Conservation (phyloP, 2,329 filamentous ascomycete species). For the Hypoxylon sp. region DNA sequence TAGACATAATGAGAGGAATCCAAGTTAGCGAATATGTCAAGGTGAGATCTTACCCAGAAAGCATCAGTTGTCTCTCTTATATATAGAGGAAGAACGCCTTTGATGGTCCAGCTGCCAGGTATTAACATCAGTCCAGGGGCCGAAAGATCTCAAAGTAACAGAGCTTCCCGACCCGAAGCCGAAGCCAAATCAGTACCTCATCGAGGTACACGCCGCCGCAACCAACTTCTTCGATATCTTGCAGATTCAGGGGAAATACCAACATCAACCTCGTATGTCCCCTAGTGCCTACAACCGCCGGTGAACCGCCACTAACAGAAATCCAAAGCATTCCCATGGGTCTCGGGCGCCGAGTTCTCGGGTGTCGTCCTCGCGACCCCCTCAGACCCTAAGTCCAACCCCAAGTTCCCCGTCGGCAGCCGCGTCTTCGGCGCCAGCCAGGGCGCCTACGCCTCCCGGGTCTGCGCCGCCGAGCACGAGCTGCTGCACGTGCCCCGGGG, state of each 20-base stretch:
- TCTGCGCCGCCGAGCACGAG: slow-evolving; percentile 73
- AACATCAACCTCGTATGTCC: slow-evolving; percentile 78
- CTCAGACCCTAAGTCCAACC: slow-evolving; percentile 57
- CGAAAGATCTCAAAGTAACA: slow-evolving; percentile 80
- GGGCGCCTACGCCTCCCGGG: slow-evolving; percentile 85
- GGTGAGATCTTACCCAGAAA: slow-evolving; percentile 57
- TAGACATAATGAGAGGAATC: slow-evolving; percentile 74
- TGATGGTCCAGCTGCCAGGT: neutral
- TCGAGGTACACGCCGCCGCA: slow-evolving; percentile 86
- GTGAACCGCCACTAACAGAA: neutral
- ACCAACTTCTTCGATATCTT: slow-evolving; percentile 98
- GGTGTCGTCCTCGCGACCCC: slow-evolving; percentile 80
- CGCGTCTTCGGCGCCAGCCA: slow-evolving; percentile 88
- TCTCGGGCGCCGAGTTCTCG: slow-evolving; percentile 87
- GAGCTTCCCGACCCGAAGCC: slow-evolving; percentile 81
- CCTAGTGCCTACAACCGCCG: too few species aligned
- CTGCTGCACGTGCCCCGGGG: slow-evolving; percentile 81
- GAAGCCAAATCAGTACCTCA: slow-evolving; percentile 80
- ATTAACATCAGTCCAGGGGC: slow-evolving; percentile 65
- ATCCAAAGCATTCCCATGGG: slow-evolving; percentile 78
- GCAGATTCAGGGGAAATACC: slow-evolving; percentile 95
- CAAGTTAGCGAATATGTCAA: slow-evolving; percentile 80
- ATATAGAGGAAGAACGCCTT: neutral
- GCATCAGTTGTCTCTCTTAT: slow-evolving; percentile 1
- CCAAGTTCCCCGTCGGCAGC: slow-evolving; percentile 79